These are phyloP conservation scores for Aspergillus udagawae DNA, from an alignment of 2,329 filamentous ascomycete species.

Conservation along the genomic window DNA sequence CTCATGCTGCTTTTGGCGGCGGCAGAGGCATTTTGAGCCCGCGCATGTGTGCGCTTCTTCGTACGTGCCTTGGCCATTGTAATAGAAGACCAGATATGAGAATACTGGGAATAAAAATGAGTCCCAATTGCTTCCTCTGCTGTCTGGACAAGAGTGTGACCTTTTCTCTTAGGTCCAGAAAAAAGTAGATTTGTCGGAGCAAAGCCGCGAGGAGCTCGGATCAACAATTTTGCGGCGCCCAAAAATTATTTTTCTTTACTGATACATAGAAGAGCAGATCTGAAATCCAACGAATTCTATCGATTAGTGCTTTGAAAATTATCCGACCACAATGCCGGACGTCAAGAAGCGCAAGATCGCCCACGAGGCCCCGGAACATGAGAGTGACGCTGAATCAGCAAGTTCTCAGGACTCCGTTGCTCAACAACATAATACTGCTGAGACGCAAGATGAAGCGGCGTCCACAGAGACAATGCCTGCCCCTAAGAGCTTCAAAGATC, in stretches of 20 bases:
- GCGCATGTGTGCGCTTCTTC: slow-evolving; percentile 85
- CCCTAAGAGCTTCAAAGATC: slow-evolving; percentile 49
- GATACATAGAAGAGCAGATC: not conserved
- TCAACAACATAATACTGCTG: slow-evolving; percentile 6
- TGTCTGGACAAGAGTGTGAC: slow-evolving; percentile 13
- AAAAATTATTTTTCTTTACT: slow-evolving; percentile 27
- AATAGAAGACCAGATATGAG: slow-evolving; percentile 1
- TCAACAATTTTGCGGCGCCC: slow-evolving; percentile 34
- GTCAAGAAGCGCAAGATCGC: slow-evolving; percentile 41
- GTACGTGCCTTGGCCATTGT: slow-evolving; percentile 73
- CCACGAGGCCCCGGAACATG: slow-evolving; percentile 18
- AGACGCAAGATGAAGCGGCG: not conserved
- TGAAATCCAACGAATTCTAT: slow-evolving; percentile 8
- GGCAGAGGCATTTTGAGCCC: slow-evolving; percentile 55
- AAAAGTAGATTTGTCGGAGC: slow-evolving; percentile 27
- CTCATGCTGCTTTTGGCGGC: slow-evolving; percentile 52
- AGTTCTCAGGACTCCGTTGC: slow-evolving; percentile 12
- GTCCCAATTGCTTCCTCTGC: slow-evolving; percentile 4
- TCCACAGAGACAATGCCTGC: not conserved
- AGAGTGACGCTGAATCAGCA: slow-evolving; percentile 21
- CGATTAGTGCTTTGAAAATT: not conserved
- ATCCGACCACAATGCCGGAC: slow-evolving; percentile 28
- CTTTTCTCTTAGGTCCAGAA: slow-evolving; percentile 33
- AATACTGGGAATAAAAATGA: slow-evolving; percentile 4
- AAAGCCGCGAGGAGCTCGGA: slow-evolving; percentile 28